These are phyloP conservation scores for Phytopythium mirpurense DNA, from an alignment of 352 stramenopile species.

Conservation along the genomic window DNA sequence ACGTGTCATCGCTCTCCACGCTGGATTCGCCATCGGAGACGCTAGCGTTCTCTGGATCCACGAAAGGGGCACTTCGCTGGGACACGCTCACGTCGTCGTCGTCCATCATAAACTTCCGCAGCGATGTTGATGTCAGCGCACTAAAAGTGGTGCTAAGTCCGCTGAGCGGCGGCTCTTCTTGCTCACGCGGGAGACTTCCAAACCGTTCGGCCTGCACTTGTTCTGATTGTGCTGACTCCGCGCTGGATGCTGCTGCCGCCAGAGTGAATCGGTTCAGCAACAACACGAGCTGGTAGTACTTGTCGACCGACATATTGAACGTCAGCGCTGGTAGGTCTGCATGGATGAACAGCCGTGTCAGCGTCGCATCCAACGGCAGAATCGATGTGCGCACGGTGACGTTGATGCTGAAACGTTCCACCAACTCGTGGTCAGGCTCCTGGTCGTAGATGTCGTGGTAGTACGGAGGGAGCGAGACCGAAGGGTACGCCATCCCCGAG, in stretches of 20 bases:
- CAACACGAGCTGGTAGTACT: slow-evolving; percentile 68
- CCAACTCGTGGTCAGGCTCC: slow-evolving; percentile 66
- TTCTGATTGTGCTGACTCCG: neutral
- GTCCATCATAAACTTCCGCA: slow-evolving; percentile 30
- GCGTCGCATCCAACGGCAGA: slow-evolving; percentile 74
- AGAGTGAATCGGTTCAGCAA: slow-evolving; percentile 59
- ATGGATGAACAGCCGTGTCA: slow-evolving; percentile 81
- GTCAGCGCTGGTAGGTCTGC: slow-evolving; percentile 77
- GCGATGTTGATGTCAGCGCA: slow-evolving; percentile 1
- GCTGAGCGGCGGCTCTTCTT: neutral
- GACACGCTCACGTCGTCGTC: slow-evolving; percentile 22
- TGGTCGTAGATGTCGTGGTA: slow-evolving; percentile 34
- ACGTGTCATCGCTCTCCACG: slow-evolving; percentile 83
- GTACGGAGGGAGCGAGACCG: slow-evolving; percentile 38
- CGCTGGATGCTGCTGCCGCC: slow-evolving; percentile 9
- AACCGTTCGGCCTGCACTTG: neutral
- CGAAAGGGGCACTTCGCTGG: slow-evolving; percentile 5
- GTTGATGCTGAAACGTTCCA: slow-evolving; percentile 87
- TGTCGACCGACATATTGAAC: slow-evolving; percentile 82
- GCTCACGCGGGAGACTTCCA: neutral
- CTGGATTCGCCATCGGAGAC: slow-evolving; percentile 56
- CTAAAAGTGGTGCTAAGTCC: neutral
- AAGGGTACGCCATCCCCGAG: slow-evolving; percentile 14
- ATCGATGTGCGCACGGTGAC: slow-evolving; percentile 81
- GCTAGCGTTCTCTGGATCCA: slow-evolving; percentile 14